A percentile compares a stretch with the other conserved stretches of the same genome.
phyloP scores from a whole-genome alignment of 2,329 filamentous ascomycete species.

The Aspergillus transmontanensis region DNA sequence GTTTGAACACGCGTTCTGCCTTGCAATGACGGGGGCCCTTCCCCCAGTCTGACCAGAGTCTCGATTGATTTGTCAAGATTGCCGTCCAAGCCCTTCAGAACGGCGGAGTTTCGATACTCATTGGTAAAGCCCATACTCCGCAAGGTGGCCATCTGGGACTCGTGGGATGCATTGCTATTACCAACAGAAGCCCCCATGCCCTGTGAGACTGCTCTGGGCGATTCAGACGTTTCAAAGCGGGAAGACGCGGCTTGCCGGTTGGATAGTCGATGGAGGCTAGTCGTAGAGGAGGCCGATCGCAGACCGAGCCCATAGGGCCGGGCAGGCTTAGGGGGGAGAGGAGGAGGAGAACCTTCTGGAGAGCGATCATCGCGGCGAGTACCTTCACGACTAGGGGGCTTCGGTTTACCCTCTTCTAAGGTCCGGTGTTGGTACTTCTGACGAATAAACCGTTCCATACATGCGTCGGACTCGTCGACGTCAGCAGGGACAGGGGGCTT shows the following conservation, averaged over 20 bases:
- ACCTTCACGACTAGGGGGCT: conserved; percentile 54
- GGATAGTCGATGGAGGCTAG: conserved; percentile 61
- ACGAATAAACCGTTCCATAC: conserved; percentile 93
- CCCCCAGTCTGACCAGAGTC: conserved; percentile 78
- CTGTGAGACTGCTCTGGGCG: conserved; percentile 35
- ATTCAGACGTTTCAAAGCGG: conserved; percentile 22
- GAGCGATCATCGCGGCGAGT: conserved; percentile 59
- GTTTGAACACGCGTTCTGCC: conserved; percentile 56
- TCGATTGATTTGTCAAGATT: conserved; percentile 87
- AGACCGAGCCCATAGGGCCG: conserved; percentile 66
- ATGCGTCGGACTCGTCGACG: conserved; percentile 86
- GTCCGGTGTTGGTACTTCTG: conserved; percentile 82
- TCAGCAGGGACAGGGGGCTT: conserved; percentile 85
- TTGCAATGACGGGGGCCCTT: conserved; percentile 54
- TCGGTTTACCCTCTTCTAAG: conserved; percentile 50
- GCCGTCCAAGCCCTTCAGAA: conserved; percentile 80
- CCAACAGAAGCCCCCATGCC: conserved; percentile 70
- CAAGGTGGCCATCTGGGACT: conserved; percentile 74
- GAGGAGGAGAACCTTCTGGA: conserved; percentile 58
- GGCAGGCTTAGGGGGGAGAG: conserved; percentile 62
- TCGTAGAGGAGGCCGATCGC: conserved; percentile 70
- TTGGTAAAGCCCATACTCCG: conserved; percentile 92
- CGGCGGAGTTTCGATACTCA: conserved; percentile 74
- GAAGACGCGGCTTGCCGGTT: conserved; percentile 55
- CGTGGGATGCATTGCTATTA: conserved; percentile 52